These are phyloP conservation scores for Corylus avellana DNA, from an alignment of 306 rosid genomes.

Conservation along the genomic window DNA sequence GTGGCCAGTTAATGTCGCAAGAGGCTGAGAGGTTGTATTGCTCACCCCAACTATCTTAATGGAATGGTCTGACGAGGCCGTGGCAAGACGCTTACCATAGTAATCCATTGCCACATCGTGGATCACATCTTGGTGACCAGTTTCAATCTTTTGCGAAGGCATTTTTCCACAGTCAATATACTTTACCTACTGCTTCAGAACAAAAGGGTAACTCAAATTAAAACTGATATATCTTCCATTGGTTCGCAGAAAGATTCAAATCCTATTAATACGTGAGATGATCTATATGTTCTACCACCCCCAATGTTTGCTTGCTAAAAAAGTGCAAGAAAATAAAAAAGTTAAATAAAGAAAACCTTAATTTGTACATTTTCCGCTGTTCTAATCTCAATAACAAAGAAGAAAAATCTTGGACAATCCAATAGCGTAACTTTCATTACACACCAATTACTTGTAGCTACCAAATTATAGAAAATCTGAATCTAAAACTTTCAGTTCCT, in stretches of 20 bases:
- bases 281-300: background rate
- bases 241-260: background rate
- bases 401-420: background rate
- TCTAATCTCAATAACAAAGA: background rate
- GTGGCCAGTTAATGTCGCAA: constrained; percentile 72
- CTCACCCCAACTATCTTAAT: constrained; percentile 84
- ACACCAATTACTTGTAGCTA: background rate
- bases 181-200: background rate
- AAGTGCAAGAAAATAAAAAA: background rate
- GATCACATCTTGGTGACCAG: constrained; percentile 74
- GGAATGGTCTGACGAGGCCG: constrained; percentile 81
- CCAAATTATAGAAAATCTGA: background rate
- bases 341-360: background rate
- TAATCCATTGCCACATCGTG: constrained; percentile 87
- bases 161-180: constrained; percentile 40
- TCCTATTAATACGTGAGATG: background rate
- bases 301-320: background rate
- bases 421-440: background rate
- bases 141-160: constrained; percentile 80
- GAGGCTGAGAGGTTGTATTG: constrained; percentile 69
- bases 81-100: constrained; percentile 82
- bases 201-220: background rate
- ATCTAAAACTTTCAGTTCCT: background rate
- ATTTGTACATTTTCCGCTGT: background rate
- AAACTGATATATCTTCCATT: background rate